Evolutionary conservation across 768 basidiomycete genomes (phyloP), one percentile per base, ranked within the genome.

Genomic region (Tulasnella sp.): DNA sequence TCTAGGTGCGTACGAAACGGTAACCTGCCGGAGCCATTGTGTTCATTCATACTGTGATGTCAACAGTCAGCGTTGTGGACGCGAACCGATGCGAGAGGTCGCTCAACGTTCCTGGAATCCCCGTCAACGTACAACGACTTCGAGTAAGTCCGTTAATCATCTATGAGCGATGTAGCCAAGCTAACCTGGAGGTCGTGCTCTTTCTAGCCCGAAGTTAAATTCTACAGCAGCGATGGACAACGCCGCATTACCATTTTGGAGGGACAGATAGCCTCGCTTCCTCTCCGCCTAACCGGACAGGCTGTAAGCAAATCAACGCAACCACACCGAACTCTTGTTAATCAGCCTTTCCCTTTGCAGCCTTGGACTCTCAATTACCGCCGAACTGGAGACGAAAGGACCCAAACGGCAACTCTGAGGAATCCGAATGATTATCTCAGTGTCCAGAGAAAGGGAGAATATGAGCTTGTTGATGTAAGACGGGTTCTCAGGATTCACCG

Each of bases 361-460:
- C 95, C 97, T 8, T 99, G 97, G 97, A 86, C 84, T 17, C 82
- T 99, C 67, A 89, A 87, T 77, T 98, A 96, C 82, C 89, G 89
- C 39, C 86, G 85, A 42, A 81, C 82, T 8, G 87, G 87, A 31
- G 84, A 86, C 0, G 84, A 84, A 36, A 82, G 82, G 58, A 77
- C 86, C 9, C 80, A 84, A 36, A 83, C 84, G 25, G 85, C 84
- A 42, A 85, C 81, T 67, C 82, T 91, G 67, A 85, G 82, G 29
- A 88, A 87, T 68, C 88, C 90, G 0, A 97, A 97, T 80, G 92
- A 89, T 76, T 83, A 90, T 71, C 86, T 97, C 31, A 85, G 84
- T 68, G 92, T 96, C n/a, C 86, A 84, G n/a, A 85, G 89, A n/a
- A 88, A 87, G 75, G 96, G 95, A 1, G 80, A 85, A 3, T 97